Evolutionary conservation across 2,329 filamentous ascomycete species (phyloP).

Genomic region (Coniochaeta hoffmannii): DNA sequence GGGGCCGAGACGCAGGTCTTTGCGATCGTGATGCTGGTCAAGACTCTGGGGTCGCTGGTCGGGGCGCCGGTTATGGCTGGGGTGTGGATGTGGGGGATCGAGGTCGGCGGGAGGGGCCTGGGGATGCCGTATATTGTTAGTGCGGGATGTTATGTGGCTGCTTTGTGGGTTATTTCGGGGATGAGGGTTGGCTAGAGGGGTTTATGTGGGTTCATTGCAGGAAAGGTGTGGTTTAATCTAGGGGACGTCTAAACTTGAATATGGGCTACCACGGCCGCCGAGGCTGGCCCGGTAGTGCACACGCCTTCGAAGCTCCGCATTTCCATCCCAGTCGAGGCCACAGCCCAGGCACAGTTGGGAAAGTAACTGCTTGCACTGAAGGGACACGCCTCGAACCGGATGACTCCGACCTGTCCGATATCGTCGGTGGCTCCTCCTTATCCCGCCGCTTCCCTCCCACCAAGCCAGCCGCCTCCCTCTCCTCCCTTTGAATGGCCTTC

Average conservation of each 20-base stretch:
- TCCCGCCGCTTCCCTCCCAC: too few species aligned
- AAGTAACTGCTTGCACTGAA: too few species aligned
- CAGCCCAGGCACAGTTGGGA: too few species aligned
- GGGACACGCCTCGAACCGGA: too few species aligned
- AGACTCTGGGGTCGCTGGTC: conserved; percentile 38
- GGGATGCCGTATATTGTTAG: conserved; percentile 34
- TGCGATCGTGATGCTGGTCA: conserved; percentile 43
- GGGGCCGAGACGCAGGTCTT: conserved; percentile 30
- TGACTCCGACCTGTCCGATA: too few species aligned
- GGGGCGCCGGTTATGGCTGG: conserved; percentile 39
- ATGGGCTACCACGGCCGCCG: too few species aligned
- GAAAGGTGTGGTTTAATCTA: neutral
- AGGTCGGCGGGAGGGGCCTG: conserved; percentile 23
- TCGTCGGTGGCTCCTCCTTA: too few species aligned
- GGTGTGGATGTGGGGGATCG: conserved; percentile 38
- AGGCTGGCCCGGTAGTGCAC: too few species aligned
- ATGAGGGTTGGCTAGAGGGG: conserved; percentile 4
- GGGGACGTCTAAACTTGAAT: neutral
- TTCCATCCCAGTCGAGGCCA: too few species aligned
- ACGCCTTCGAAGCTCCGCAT: too few species aligned
- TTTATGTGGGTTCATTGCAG: neutral
- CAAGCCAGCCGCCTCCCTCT: too few species aligned
- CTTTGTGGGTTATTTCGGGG: conserved; percentile 15
- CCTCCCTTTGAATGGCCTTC: too few species aligned
- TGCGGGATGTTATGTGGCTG: conserved; percentile 27